These are phyloP conservation scores for Acanthamoeba royreba DNA, from an alignment of 208 protist species.

Conservation along the genomic window DNA sequence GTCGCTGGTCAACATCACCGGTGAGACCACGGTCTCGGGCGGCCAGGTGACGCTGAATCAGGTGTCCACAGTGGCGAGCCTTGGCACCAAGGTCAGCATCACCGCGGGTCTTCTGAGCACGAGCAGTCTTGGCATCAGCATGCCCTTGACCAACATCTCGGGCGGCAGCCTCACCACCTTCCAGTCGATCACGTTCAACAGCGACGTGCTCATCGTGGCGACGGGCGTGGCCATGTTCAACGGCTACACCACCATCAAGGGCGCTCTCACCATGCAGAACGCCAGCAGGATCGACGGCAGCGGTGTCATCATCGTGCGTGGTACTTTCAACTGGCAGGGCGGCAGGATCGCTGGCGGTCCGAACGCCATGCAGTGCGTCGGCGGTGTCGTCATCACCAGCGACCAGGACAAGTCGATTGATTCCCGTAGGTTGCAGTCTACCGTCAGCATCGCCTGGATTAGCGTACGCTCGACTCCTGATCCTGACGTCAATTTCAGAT, in stretches of 20 bases:
- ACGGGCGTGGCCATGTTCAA: background rate
- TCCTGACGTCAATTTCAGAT: no score
- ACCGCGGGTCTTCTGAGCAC: background rate
- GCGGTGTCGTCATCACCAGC: background rate
- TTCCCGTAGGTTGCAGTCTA: background rate
- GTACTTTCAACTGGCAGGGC: background rate
- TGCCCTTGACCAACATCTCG: background rate
- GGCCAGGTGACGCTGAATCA: slow-evolving; percentile 1
- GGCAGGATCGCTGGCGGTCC: background rate
- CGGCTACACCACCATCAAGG: background rate
- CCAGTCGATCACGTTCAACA: background rate
- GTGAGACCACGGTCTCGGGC: background rate
- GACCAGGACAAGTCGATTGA: background rate
- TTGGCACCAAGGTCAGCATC: background rate
- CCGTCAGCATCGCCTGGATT: background rate
- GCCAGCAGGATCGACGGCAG: background rate
- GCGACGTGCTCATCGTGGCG: background rate
- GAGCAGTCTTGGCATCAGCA: background rate
- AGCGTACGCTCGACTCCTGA: background rate
- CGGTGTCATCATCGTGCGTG: background rate
- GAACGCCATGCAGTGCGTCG: background rate
- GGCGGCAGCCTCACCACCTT: background rate
- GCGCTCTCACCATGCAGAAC: background rate
- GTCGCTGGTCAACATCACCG: background rate
- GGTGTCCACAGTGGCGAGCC: background rate